Base-by-base conservation (phyloP, 345 rosid species). In the Alliaria petiolata region DNA sequence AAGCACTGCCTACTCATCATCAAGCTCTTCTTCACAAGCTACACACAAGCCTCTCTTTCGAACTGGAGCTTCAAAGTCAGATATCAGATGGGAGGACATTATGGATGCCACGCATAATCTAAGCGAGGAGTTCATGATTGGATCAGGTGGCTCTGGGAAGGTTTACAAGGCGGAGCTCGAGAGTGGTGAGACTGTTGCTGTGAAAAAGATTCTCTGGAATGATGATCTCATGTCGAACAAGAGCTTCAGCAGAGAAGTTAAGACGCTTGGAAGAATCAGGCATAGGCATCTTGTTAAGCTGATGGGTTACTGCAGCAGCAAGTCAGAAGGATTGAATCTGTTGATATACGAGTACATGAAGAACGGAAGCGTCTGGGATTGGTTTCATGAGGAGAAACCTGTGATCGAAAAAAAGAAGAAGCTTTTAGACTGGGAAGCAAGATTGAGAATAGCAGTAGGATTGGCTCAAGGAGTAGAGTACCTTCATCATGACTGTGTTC, bases 281-380 rank as follows among this genome's bases (percentile, higher is more conserved):
- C 99, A 95, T 78, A 83, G 97, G 72, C 93, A 83, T 79, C 79
- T 95, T 16, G 96, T 91, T 81, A 95, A 95, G 85, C 71, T 95
- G 74, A 74, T 85, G 80, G 99, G 99, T 42, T 83, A 89, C 77
- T 88, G 95, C 70, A 82, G 91, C 80, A 87, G 83, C 77, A 80
- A 62, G 67, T 75, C 72, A 31, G 87, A 83, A 25, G 96, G 95
- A 30, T 77, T 81, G 30, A 95, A 88, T 79, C 83, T 95, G 51
- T 76, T 95, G 82, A 86, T 95, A 36, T 91, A 95, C 28, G 97
- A 95, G 76, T 91, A 85, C 75, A 95, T 95, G 99, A 83, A 85
- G 85, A 95, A 95, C 3, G 98, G 98, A 60, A 95, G 99, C 19
- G 78, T 88, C 26, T 91, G 96, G 96, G 98, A 95, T 77, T 91